phyloP scores from a whole-genome alignment of 1,139 yeast genomes.

The Meyerozyma athensensis region DNA sequence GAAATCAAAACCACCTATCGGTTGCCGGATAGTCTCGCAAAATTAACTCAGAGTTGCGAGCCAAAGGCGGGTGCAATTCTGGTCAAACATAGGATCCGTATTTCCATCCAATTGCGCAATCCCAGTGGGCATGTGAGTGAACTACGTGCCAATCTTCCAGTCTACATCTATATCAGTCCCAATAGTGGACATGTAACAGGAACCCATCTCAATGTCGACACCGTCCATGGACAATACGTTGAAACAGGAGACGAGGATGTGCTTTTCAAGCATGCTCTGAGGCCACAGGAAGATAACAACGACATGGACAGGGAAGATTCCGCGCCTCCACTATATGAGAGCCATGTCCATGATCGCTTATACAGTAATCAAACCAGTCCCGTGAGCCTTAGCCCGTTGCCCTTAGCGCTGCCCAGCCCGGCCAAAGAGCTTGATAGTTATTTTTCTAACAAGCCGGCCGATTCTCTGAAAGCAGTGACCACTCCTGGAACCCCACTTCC shows the following conservation, averaged over 20 bases:
- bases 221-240: conserved; percentile 44
- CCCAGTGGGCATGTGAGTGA: conserved; percentile 65
- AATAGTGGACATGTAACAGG: conserved; percentile 47
- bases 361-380: conserved; percentile 22
- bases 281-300: conserved; percentile 4
- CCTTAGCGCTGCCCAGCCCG: conserved; percentile 12
- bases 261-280: conserved; percentile 27
- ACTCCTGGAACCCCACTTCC: conserved; percentile 9
- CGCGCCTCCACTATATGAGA: conserved; percentile 43
- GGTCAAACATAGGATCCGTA: conserved; percentile 58
- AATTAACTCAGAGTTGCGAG: conserved; percentile 56
- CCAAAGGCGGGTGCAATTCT: conserved; percentile 44
- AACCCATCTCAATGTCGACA: conserved; percentile 47
- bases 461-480: conserved; percentile 3
- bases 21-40: conserved; percentile 49
- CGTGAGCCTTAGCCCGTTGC: conserved; percentile 7
- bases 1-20: conserved; percentile 42
- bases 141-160: conserved; percentile 62
- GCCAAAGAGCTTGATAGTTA: neutral
- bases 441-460: conserved; percentile 12
- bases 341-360: conserved; percentile 32
- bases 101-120: conserved; percentile 52
- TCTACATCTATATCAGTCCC: conserved; percentile 54
- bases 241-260: conserved; percentile 29
- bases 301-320: conserved; percentile 27